A percentile compares a stretch with the other conserved stretches of the same genome.
These are phyloP conservation scores for Mycogone perniciosa DNA, from an alignment of 2,329 filamentous ascomycete genomes.

Conservation along the genomic window DNA sequence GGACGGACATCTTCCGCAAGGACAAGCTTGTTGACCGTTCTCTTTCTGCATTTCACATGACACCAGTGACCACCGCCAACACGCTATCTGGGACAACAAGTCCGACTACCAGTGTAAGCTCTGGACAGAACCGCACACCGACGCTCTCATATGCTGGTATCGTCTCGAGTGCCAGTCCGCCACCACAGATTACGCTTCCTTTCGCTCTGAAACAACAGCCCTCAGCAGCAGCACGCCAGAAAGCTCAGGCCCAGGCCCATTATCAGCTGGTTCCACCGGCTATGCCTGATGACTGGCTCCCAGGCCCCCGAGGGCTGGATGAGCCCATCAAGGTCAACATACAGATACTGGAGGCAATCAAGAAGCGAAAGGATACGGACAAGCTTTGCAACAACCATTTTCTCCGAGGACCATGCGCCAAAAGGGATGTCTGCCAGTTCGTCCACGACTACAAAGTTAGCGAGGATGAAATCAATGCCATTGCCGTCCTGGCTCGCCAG, in stretches of 20 bases:
- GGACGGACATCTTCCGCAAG: conserved; percentile 44
- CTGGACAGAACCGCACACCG: conserved; percentile 10
- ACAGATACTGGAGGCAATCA: conserved; percentile 46
- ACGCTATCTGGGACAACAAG: conserved; percentile 11
- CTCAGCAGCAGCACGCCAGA: background rate
- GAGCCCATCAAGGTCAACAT: conserved; percentile 41
- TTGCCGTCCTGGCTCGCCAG: conserved; percentile 48
- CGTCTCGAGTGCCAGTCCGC: conserved; percentile 35
- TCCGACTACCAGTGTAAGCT: conserved; percentile 13
- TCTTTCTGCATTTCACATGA: conserved; percentile 3
- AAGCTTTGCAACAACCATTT: conserved; percentile 60
- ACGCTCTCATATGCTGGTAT: conserved; percentile 36
- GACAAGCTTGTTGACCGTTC: conserved; percentile 42
- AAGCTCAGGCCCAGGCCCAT: conserved; percentile 27
- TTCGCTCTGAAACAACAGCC: conserved; percentile 25
- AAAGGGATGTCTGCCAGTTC: conserved; percentile 49
- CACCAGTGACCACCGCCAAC: background rate
- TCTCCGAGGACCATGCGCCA: conserved; percentile 50
- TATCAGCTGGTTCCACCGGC: conserved; percentile 22
- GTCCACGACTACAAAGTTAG: conserved; percentile 50
- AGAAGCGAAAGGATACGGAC: conserved; percentile 46
- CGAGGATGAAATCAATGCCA: conserved; percentile 49
- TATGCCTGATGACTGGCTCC: conserved; percentile 40
- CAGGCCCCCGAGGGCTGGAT: conserved; percentile 50
- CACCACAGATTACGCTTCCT: conserved; percentile 37